Conservation (phyloP, 2,329 filamentous ascomycete species). For the Colletotrichum musae region DNA sequence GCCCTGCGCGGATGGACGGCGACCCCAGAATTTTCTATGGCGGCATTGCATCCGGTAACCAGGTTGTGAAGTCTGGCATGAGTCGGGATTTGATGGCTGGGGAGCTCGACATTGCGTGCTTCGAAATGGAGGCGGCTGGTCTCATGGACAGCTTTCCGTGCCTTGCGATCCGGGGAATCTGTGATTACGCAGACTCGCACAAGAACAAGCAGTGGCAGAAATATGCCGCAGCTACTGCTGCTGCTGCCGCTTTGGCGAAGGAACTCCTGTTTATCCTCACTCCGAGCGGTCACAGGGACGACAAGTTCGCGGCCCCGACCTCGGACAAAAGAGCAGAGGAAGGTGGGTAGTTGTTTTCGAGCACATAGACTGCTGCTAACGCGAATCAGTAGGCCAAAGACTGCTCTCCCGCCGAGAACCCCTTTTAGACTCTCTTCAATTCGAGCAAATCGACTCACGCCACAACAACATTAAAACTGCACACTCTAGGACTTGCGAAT, state of each 20-base stretch:
- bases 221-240: slow-evolving; percentile 52
- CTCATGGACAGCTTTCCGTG: slow-evolving; percentile 46
- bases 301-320: too few relatives aligned
- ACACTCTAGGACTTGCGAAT: slow-evolving; percentile 56
- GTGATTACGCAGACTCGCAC: slow-evolving; percentile 55
- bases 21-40: slow-evolving; percentile 37
- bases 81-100: slow-evolving; percentile 48
- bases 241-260: slow-evolving; percentile 48
- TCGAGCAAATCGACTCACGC: slow-evolving; percentile 56
- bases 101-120: slow-evolving; percentile 39
- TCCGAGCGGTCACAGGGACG: not conserved
- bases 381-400: too few relatives aligned
- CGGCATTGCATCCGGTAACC: slow-evolving; percentile 42
- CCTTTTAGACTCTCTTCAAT: slow-evolving; percentile 46
- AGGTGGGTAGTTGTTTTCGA: too few relatives aligned
- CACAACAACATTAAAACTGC: slow-evolving; percentile 54
- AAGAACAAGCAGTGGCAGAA: slow-evolving; percentile 54
- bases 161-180: slow-evolving; percentile 54
- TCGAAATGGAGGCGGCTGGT: slow-evolving; percentile 49
- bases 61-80: slow-evolving; percentile 19
- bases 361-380: too few relatives aligned
- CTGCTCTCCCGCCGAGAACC: too few relatives aligned
- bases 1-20: fast-evolving
- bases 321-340: too few relatives aligned
- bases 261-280: slow-evolving; percentile 38